Evolutionary conservation across 1,139 yeast species (phyloP).

Genomic region (Protomyces inundatus): DNA sequence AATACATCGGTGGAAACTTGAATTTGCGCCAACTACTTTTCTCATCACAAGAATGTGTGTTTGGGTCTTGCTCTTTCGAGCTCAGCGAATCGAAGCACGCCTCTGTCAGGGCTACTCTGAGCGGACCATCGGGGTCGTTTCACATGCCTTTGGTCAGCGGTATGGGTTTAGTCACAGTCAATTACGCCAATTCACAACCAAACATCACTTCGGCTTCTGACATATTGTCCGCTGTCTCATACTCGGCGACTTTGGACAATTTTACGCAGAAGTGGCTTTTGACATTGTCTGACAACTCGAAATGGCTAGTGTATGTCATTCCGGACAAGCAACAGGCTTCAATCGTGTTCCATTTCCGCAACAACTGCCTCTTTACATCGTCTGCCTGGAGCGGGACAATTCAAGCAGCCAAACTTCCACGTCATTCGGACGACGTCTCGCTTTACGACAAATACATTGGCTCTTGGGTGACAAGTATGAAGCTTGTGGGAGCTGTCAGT

Average conservation of each 20-base stretch:
- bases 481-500: conserved; percentile 41
- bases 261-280: conserved; percentile 48
- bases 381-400: conserved; percentile 1
- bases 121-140: conserved; percentile 35
- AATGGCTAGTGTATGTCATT: conserved; percentile 56
- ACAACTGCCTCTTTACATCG: not conserved
- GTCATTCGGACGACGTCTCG: conserved; percentile 35
- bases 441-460: conserved; percentile 58
- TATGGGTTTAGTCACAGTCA: conserved; percentile 67
- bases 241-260: conserved; percentile 42
- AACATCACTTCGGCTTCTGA: conserved; percentile 43
- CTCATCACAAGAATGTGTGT: conserved; percentile 50
- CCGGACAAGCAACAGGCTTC: conserved; percentile 31
- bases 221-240: conserved; percentile 39
- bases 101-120: conserved; percentile 49
- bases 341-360: conserved; percentile 2
- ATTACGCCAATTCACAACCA: conserved; percentile 55
- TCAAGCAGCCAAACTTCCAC: conserved; percentile 13
- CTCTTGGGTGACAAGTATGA: conserved; percentile 46
- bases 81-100: conserved; percentile 48
- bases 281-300: conserved; percentile 40
- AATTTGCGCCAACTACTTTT: conserved; percentile 50
- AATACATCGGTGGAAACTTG: conserved; percentile 54
- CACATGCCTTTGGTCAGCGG: conserved; percentile 55
- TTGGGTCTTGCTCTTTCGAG: conserved; percentile 40